Evolutionary conservation across 1,139 yeast genomes (phyloP).

Genomic region (Taiozyma sp.): DNA sequence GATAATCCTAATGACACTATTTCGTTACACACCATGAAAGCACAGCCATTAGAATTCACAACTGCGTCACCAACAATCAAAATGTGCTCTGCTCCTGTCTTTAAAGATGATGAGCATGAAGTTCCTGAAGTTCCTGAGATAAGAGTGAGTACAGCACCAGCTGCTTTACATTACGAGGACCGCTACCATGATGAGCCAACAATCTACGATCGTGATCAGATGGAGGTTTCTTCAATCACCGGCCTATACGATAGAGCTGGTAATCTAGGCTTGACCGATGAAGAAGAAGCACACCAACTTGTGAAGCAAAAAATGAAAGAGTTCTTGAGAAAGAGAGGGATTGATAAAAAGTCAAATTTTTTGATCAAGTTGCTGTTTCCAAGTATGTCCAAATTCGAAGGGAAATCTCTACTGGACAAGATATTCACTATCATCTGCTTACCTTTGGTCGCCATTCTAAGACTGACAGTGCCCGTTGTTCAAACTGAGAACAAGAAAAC

Average conservation of each 20-base stretch:
- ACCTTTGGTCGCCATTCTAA: slow-evolving; percentile 41
- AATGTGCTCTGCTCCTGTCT: slow-evolving; percentile 17
- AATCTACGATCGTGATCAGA: slow-evolving; percentile 1
- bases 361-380: slow-evolving; percentile 21
- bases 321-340: neutral
- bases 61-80: slow-evolving; percentile 5
- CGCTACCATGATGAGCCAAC: slow-evolving; percentile 6
- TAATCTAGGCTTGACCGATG: neutral
- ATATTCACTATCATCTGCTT: slow-evolving; percentile 31
- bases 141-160: slow-evolving; percentile 15
- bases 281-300: slow-evolving; percentile 3
- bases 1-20: slow-evolving; percentile 6
- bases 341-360: neutral
- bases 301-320: neutral
- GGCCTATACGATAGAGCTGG: neutral
- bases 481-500: slow-evolving; percentile 19
- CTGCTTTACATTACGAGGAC: slow-evolving; percentile 7
- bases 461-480: slow-evolving; percentile 47
- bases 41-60: neutral
- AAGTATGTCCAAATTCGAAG: slow-evolving; percentile 20
- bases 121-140: slow-evolving; percentile 6
- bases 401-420: slow-evolving; percentile 23
- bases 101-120: slow-evolving; percentile 7
- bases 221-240: neutral
- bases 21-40: slow-evolving; percentile 10